These are phyloP conservation scores for Candida methanosorbosa DNA, from an alignment of 805 yeast species.

Conservation along the genomic window DNA sequence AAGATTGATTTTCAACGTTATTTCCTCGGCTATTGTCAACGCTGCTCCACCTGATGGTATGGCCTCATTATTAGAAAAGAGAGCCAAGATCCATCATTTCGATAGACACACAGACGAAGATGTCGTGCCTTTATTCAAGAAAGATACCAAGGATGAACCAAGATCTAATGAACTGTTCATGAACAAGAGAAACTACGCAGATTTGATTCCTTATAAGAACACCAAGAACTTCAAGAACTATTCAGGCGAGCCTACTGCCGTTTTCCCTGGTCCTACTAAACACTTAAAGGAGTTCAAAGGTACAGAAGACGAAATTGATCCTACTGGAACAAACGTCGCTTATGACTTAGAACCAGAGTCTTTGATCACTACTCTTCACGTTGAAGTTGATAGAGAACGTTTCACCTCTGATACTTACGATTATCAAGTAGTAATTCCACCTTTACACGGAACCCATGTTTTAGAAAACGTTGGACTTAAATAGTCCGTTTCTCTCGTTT, in stretches of 20 bases:
- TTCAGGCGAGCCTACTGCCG: conserved; percentile 21
- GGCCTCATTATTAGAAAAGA: conserved; percentile 61
- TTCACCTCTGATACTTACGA: conserved; percentile 44
- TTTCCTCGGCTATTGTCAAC: conserved; percentile 85
- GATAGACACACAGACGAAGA: conserved; percentile 67
- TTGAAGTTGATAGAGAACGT: conserved; percentile 52
- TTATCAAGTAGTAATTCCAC: conserved; percentile 69
- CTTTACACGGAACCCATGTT: conserved; percentile 26
- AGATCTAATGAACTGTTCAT: conserved; percentile 41
- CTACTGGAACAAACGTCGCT: conserved; percentile 18
- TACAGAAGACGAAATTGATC: conserved; percentile 1
- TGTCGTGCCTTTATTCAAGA: conserved; percentile 60
- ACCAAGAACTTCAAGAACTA: conserved; percentile 6
- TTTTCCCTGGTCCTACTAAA: conserved; percentile 35
- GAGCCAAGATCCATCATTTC: conserved; percentile 63
- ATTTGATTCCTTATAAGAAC: conserved; percentile 46
- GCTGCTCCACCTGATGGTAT: conserved; percentile 89
- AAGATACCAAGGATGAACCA: conserved; percentile 44
- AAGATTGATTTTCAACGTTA: conserved; percentile 70
- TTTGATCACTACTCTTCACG: conserved; percentile 61
- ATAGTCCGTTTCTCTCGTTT: too few species aligned
- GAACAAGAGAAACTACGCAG: conserved; percentile 68
- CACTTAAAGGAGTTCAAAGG: conserved; percentile 7
- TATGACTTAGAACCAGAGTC: conserved; percentile 53
- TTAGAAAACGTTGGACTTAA: conserved; percentile 12